Percentiles rank a stretch among this genome's conserved stretches.
Evolutionary conservation across 2,329 filamentous ascomycete genomes (phyloP).

Genomic region (Ascochyta pisi): DNA sequence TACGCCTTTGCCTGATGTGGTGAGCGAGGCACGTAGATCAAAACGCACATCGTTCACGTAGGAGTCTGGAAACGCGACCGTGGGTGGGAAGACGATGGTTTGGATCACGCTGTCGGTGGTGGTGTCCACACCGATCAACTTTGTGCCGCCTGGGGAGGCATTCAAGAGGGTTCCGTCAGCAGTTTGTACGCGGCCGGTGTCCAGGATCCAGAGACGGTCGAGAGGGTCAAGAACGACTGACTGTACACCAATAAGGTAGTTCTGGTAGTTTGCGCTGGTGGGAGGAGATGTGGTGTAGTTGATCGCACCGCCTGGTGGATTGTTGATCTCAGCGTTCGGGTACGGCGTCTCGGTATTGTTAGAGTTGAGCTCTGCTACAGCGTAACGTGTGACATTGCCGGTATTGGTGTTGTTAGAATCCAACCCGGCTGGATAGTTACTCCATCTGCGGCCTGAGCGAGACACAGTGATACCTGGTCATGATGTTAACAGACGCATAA

Average conservation of each 20-base stretch:
- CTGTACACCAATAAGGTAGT: slow-evolving; percentile 61
- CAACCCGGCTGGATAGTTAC: slow-evolving; percentile 59
- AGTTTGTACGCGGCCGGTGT: slow-evolving; percentile 58
- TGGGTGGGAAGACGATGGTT: slow-evolving; percentile 59
- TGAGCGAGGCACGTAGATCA: slow-evolving; percentile 55
- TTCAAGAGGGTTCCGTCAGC: slow-evolving; percentile 54
- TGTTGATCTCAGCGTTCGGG: slow-evolving; percentile 55
- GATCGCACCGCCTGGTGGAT: slow-evolving; percentile 58
- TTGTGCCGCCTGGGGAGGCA: slow-evolving; percentile 58
- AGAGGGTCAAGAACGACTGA: slow-evolving; percentile 59
- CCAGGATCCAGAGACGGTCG: slow-evolving; percentile 62
- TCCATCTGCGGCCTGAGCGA: slow-evolving; percentile 58
- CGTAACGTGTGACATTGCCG: slow-evolving; percentile 53
- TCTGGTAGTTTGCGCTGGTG: slow-evolving; percentile 55
- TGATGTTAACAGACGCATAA: not conserved
- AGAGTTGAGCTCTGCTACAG: slow-evolving; percentile 56
- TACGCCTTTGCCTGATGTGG: slow-evolving; percentile 53
- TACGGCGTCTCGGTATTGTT: slow-evolving; percentile 56
- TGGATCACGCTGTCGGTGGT: slow-evolving; percentile 55
- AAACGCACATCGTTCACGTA: slow-evolving; percentile 64
- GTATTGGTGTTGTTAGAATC: slow-evolving; percentile 57
- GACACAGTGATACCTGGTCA: slow-evolving; percentile 59
- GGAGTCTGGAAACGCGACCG: slow-evolving; percentile 56
- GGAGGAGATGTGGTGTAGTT: slow-evolving; percentile 59
- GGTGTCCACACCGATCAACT: slow-evolving; percentile 59